Percentiles rank a stretch among this genome's conserved stretches.
Conservation (phyloP, 305 asterid species). For the Rubia balearica region DNA sequence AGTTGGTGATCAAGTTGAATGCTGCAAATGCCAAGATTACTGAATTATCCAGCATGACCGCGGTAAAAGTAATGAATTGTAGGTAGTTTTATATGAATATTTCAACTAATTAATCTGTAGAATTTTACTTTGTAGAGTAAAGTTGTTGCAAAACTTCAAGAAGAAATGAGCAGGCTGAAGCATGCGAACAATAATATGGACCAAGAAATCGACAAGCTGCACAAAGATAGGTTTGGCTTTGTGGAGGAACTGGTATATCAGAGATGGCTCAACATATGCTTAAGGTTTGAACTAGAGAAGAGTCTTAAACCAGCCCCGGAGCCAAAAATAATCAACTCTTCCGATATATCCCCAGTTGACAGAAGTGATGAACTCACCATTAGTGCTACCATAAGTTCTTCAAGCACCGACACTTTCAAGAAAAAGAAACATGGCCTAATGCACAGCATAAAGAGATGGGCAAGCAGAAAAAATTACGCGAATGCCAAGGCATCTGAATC, state of each 20-base stretch:
- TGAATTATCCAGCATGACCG: slow-evolving; percentile 14
- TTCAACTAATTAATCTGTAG: background rate
- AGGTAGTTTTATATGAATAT: background rate
- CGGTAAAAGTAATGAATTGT: slow-evolving; percentile 4
- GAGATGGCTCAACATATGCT: slow-evolving; percentile 16
- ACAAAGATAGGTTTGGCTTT: slow-evolving; percentile 16
- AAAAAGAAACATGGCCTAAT: slow-evolving; percentile 4
- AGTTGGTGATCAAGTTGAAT: slow-evolving; percentile 10
- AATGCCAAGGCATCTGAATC: slow-evolving; percentile 1
- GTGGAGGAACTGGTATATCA: slow-evolving; percentile 23
- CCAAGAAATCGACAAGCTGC: slow-evolving; percentile 16
- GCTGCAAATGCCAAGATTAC: slow-evolving; percentile 12
- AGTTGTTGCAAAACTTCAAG: slow-evolving; percentile 11
- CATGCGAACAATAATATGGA: background rate
- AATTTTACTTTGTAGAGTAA: slow-evolving; percentile 2
- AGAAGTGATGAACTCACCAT: slow-evolving; percentile 12
- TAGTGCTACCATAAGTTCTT: background rate
- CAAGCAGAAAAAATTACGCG: background rate
- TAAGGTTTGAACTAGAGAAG: slow-evolving; percentile 14
- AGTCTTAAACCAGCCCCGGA: background rate
- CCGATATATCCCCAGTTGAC: slow-evolving; percentile 9
- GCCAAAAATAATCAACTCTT: slow-evolving; percentile 7
- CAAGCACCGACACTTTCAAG: background rate
- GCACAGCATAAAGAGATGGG: slow-evolving; percentile 16
- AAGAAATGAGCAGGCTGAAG: slow-evolving; percentile 13